phyloP scores from a whole-genome alignment of 2,329 filamentous ascomycete genomes.

The Phaeomoniella chlamydospora region DNA sequence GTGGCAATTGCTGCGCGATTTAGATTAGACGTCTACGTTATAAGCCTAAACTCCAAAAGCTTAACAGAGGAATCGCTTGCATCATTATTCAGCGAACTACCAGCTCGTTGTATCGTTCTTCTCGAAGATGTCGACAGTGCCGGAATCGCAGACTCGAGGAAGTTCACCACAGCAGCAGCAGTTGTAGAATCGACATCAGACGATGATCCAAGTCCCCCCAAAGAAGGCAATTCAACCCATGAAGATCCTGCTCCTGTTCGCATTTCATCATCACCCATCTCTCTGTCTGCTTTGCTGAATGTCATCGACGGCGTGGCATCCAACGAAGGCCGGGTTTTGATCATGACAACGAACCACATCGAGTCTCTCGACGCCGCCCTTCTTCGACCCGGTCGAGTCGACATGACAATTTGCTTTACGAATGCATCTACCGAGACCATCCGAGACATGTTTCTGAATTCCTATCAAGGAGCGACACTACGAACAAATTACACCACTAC shows the following conservation, averaged over 20 bases:
- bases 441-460: constrained; percentile 23
- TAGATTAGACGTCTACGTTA: constrained; percentile 57
- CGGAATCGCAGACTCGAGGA: constrained; percentile 28
- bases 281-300: constrained; percentile 54
- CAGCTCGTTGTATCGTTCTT: constrained; percentile 55
- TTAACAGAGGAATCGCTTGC: constrained; percentile 53
- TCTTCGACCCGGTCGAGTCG: constrained; percentile 51
- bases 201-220: constrained; percentile 4
- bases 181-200: neutral
- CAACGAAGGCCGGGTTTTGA: constrained; percentile 53
- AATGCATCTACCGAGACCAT: constrained; percentile 19
- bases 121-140: constrained; percentile 66
- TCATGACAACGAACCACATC: constrained; percentile 59
- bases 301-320: constrained; percentile 57
- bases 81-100: constrained; percentile 51
- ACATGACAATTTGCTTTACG: constrained; percentile 48
- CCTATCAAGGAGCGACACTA: constrained; percentile 21
- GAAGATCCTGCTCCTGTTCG: neutral
- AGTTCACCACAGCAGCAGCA: neutral
- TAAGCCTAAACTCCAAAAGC: constrained; percentile 48
- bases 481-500: constrained; percentile 15
- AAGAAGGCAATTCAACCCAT: constrained; percentile 5
- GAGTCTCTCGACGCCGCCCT: constrained; percentile 52
- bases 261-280: constrained; percentile 23
- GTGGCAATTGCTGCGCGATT: constrained; percentile 58